phyloP scores from a whole-genome alignment of 768 basidiomycete species.

The Russula olivacea region DNA sequence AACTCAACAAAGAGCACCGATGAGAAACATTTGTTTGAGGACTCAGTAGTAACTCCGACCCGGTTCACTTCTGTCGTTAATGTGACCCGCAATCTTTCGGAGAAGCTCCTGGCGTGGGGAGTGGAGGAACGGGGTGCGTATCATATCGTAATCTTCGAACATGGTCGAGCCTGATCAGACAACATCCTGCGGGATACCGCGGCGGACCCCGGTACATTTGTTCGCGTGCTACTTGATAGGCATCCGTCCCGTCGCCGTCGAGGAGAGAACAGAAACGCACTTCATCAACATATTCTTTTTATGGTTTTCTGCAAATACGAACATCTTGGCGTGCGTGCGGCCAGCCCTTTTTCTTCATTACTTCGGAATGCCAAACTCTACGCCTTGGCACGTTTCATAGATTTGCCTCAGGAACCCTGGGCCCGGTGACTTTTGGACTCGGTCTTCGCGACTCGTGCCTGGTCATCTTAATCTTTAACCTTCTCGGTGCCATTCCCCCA shows the following conservation, averaged over 20 bases:
- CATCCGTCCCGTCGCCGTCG: slow-evolving; percentile 34
- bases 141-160: neutral
- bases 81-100: neutral
- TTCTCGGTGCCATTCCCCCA: slow-evolving; percentile 38
- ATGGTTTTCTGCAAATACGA: slow-evolving; percentile 38
- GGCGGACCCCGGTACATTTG: neutral
- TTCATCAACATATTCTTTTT: slow-evolving; percentile 40
- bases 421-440: slow-evolving; percentile 41
- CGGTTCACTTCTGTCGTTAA: neutral
- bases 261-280: slow-evolving; percentile 35
- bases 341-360: neutral
- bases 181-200: too few relatives aligned
- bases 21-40: neutral
- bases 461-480: slow-evolving; percentile 42
- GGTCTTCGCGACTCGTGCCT: slow-evolving; percentile 41
- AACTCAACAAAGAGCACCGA: neutral
- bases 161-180: too few relatives aligned
- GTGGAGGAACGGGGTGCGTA: neutral
- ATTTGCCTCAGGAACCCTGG: slow-evolving; percentile 43
- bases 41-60: neutral
- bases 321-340: slow-evolving; percentile 37
- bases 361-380: neutral
- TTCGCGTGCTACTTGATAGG: slow-evolving; percentile 23
- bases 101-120: neutral
- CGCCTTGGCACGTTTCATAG: slow-evolving; percentile 25